Evolutionary conservation across 2,329 filamentous ascomycete species (phyloP).

Genomic region (Chrysoporthe cubensis): DNA sequence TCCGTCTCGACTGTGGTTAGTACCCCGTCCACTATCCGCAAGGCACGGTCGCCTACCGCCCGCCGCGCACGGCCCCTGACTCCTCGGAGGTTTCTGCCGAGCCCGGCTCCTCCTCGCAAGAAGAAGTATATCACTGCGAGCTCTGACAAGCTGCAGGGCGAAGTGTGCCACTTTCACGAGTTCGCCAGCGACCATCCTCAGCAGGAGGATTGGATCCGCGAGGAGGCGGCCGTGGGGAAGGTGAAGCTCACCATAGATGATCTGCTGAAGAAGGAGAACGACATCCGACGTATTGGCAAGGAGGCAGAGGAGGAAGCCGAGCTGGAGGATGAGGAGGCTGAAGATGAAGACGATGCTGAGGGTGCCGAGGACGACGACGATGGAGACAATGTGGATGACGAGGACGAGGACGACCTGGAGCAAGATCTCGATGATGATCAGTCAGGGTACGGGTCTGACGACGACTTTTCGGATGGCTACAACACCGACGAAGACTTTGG

Average conservation of each 20-base stretch:
- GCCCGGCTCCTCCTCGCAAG: conserved; percentile 41
- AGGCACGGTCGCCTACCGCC: conserved; percentile 34
- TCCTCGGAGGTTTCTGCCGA: conserved; percentile 44
- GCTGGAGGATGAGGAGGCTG: conserved; percentile 70
- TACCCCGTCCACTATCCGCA: conserved; percentile 34
- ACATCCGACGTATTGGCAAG: conserved; percentile 80
- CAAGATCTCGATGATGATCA: conserved; percentile 51
- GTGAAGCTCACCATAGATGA: conserved; percentile 85
- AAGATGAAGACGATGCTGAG: conserved; percentile 44
- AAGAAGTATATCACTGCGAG: conserved; percentile 57
- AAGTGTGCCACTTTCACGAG: conserved; percentile 78
- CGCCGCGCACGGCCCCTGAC: conserved; percentile 35
- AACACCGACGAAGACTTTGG: conserved; percentile 74
- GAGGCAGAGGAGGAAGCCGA: conserved; percentile 90
- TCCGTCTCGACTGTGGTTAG: conserved; percentile 27
- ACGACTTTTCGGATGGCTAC: conserved; percentile 67
- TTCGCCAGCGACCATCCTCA: conserved; percentile 83
- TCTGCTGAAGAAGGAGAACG: conserved; percentile 86
- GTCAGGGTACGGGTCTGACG: conserved; percentile 64
- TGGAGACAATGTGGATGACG: conserved; percentile 52
- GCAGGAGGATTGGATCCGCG: conserved; percentile 88
- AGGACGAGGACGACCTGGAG: conserved; percentile 54
- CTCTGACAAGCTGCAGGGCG: conserved; percentile 54
- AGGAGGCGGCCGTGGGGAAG: conserved; percentile 65
- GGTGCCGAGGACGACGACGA: conserved; percentile 49